These are phyloP conservation scores for Metschnikowia baotianmanensis DNA, from an alignment of 805 yeast species.

Conservation along the genomic window DNA sequence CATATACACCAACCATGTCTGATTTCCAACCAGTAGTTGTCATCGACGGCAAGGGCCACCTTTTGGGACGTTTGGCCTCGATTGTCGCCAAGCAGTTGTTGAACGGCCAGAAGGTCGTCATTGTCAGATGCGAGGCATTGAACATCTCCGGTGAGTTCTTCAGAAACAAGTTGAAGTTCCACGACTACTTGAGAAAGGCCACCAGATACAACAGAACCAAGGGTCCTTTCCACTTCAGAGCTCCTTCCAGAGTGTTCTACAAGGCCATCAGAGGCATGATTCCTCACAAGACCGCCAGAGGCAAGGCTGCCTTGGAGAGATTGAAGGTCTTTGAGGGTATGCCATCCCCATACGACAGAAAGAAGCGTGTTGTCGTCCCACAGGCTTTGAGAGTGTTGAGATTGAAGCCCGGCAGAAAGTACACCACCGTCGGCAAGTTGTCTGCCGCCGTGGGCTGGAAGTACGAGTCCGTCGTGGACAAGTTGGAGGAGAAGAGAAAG, in stretches of 20 bases:
- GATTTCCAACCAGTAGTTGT: slow-evolving; percentile 96
- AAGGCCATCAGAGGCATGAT: slow-evolving; percentile 99
- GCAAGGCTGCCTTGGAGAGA: slow-evolving; percentile 99
- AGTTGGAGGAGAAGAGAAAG: slow-evolving; percentile 99
- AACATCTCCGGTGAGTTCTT: slow-evolving; percentile 99
- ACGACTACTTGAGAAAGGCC: slow-evolving; percentile 99
- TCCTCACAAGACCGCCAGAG: slow-evolving; percentile 99
- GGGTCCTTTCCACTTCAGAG: slow-evolving; percentile 99
- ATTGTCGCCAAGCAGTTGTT: slow-evolving; percentile 97
- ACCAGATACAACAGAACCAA: slow-evolving; percentile 97
- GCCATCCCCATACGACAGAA: slow-evolving; percentile 99
- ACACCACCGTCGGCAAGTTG: slow-evolving; percentile 96
- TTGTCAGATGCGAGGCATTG: slow-evolving; percentile 96
- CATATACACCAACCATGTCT: slow-evolving; percentile 48
- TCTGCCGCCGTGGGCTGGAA: slow-evolving; percentile 99
- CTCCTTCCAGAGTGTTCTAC: slow-evolving; percentile 99
- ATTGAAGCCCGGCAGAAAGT: slow-evolving; percentile 99
- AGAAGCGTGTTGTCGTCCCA: slow-evolving; percentile 99
- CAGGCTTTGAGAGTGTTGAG: slow-evolving; percentile 99
- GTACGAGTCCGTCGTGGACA: slow-evolving; percentile 96
- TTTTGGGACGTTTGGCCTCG: slow-evolving; percentile 99
- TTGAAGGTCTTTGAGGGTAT: slow-evolving; percentile 99
- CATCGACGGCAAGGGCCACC: slow-evolving; percentile 99
- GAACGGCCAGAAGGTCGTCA: slow-evolving; percentile 96
- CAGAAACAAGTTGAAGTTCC: slow-evolving; percentile 99